A percentile compares a stretch with the other conserved stretches of the same genome.
These are phyloP conservation scores for Domatiomyces globalis DNA, from an alignment of 2,329 filamentous ascomycete genomes.

Conservation along the genomic window DNA sequence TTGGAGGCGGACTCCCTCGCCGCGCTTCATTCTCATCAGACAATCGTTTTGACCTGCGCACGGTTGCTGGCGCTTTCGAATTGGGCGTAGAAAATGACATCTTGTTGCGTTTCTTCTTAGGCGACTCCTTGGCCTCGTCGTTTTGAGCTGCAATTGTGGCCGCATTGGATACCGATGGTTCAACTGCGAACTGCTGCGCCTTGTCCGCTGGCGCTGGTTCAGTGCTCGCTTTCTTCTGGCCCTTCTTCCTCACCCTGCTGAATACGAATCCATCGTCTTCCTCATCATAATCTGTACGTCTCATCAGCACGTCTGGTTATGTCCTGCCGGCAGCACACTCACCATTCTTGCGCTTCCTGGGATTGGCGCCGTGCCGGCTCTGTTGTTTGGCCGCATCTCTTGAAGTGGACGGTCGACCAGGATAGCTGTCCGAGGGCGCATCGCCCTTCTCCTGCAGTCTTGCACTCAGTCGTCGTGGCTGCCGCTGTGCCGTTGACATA, in stretches of 20 bases:
- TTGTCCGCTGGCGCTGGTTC: constrained; percentile 29
- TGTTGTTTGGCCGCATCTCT: constrained; percentile 7
- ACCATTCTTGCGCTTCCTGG: constrained; percentile 33
- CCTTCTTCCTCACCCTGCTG: constrained; percentile 49
- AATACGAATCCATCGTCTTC: constrained; percentile 67
- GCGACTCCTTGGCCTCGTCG: constrained; percentile 7
- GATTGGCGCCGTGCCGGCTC: constrained; percentile 13
- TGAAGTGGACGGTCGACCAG: neutral
- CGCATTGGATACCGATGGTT: neutral
- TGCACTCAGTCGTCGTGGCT: constrained; percentile 21
- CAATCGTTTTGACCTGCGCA: constrained; percentile 23
- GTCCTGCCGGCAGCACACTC: constrained; percentile 16
- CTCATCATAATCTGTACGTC: constrained; percentile 48
- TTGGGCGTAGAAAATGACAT: constrained; percentile 14
- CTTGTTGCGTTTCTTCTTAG: constrained; percentile 18
- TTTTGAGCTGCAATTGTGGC: neutral
- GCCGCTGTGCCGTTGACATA: constrained; percentile 20
- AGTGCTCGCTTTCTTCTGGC: constrained; percentile 1
- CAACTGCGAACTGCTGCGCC: constrained; percentile 11
- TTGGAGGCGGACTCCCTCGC: constrained; percentile 10
- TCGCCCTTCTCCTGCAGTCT: constrained; percentile 26
- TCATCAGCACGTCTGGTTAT: neutral
- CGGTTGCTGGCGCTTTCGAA: constrained; percentile 1
- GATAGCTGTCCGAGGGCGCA: constrained; percentile 4
- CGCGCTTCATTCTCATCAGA: constrained; percentile 16